Evolutionary conservation across 208 protist species (phyloP).

Genomic region (Wallacemonas sp.): DNA sequence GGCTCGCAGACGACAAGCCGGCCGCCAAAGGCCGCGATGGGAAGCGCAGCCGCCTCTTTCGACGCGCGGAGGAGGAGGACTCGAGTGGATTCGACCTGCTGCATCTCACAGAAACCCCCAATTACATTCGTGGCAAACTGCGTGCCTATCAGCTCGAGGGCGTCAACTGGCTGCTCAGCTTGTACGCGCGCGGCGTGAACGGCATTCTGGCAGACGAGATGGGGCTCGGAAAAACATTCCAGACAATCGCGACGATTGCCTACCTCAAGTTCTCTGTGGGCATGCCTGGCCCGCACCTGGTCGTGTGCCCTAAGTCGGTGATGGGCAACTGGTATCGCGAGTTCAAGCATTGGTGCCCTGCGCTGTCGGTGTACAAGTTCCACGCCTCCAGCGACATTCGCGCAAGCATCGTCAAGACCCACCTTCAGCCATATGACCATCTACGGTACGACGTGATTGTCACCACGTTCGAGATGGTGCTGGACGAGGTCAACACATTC

Average conservation of each 20-base stretch:
- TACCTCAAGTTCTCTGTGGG: slow-evolving; percentile 93
- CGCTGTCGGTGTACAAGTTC: slow-evolving; percentile 91
- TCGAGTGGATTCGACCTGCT: slow-evolving; percentile 53
- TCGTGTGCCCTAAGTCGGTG: slow-evolving; percentile 96
- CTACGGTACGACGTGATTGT: slow-evolving; percentile 93
- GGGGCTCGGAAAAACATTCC: slow-evolving; percentile 97
- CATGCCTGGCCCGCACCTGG: slow-evolving; percentile 94
- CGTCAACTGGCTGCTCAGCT: slow-evolving; percentile 98
- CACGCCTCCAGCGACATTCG: slow-evolving; percentile 94
- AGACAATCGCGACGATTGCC: slow-evolving; percentile 96
- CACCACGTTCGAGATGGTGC: slow-evolving; percentile 97
- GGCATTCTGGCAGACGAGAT: slow-evolving; percentile 99
- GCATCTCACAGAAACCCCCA: slow-evolving; percentile 81
- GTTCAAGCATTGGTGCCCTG: slow-evolving; percentile 95
- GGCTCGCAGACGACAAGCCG: slow-evolving; percentile 3
- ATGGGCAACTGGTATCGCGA: slow-evolving; percentile 99
- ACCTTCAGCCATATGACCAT: slow-evolving; percentile 48
- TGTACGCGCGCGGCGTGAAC: slow-evolving; percentile 96
- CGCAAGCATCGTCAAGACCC: slow-evolving; percentile 58
- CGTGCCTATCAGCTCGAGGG: slow-evolving; percentile 98
- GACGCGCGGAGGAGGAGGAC: slow-evolving; percentile 31
- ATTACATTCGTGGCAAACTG: slow-evolving; percentile 91
- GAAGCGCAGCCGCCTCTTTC: slow-evolving; percentile 19
- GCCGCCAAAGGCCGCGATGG: slow-evolving; percentile 8
- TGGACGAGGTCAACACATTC: slow-evolving; percentile 89